A percentile compares a stretch with the other conserved stretches of the same genome.
phyloP scores from a whole-genome alignment of 805 yeast species.

The Starmerella ratchasimensis region DNA sequence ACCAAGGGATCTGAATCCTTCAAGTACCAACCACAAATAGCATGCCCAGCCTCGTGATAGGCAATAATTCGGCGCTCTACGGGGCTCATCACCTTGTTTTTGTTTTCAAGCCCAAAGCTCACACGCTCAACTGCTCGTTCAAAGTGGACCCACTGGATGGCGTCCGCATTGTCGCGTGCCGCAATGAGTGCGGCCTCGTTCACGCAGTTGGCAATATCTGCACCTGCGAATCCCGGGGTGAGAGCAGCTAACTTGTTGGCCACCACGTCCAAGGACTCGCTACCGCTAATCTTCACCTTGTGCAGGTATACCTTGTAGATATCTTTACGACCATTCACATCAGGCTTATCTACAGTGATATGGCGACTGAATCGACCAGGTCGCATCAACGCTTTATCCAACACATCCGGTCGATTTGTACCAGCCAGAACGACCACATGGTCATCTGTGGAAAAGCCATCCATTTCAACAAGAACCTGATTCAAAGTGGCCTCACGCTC shows the following conservation, averaged over 20 bases:
- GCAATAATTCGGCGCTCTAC: conserved; percentile 88
- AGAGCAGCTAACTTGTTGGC: conserved; percentile 85
- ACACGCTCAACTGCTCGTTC: conserved; percentile 96
- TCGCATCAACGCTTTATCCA: conserved; percentile 84
- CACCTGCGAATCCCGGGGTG: conserved; percentile 98
- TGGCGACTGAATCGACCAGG: conserved; percentile 98
- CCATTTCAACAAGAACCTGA: conserved; percentile 96
- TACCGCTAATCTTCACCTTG: conserved; percentile 45
- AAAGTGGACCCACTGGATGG: conserved; percentile 65
- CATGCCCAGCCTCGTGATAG: conserved; percentile 98
- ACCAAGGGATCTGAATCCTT: conserved; percentile 83
- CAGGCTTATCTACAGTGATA: conserved; percentile 82
- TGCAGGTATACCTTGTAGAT: conserved; percentile 77
- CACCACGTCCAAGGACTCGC: conserved; percentile 36
- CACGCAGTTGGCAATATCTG: conserved; percentile 93
- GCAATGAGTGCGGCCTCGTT: conserved; percentile 97
- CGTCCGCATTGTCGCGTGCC: conserved; percentile 64
- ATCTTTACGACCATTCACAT: conserved; percentile 85
- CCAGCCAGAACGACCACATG: conserved; percentile 97
- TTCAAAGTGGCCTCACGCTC: conserved; percentile 94
- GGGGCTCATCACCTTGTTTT: conserved; percentile 65
- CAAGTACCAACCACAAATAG: conserved; percentile 93
- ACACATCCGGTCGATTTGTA: conserved; percentile 87
- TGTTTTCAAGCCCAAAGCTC: conserved; percentile 89
- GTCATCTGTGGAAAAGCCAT: conserved; percentile 81